Base-by-base conservation (phyloP, 768 basidiomycete species). In the Lactifluus hygrophoroides region DNA sequence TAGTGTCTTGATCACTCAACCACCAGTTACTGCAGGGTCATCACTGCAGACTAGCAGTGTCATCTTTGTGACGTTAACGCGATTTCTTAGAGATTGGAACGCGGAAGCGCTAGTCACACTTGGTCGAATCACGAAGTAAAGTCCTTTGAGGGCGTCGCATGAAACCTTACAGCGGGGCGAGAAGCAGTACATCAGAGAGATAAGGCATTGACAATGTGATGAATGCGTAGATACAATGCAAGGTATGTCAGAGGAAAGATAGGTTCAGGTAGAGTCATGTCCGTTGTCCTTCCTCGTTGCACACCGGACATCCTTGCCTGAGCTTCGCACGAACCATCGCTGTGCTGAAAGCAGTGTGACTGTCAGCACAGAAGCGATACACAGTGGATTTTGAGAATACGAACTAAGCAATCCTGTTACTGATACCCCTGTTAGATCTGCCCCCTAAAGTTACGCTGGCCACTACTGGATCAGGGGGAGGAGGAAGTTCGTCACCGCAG, bases 341-440 rank as follows among this genome's bases (percentile, higher is more conserved):
- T 35, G 89, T 85, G 61, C 88, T 90, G 53, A 4, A 60, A 21
- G 57, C 6, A 45, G 45, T 5, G 40, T 17, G 14, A 14, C 7
- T 19, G 47, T 59, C 17, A 59, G 46, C 34, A 17, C 16, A 21
- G 52, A 49, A 17, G 32, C 16, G 11, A 48, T 1, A 21, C 17
- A 10, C 19, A 37, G 11, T 19, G 13, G 43, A 30, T 7, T 40
- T 43, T 19, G 37, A 21, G 47, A 37, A 27, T 28, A 56, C 38
- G 70, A 64, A 91, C 90, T 89, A 88, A 5, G 90, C 87, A 62
- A 95, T 83, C 69, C 84, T 89, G 32, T 80, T 82, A 64, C 83
- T 84, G 48, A 85, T 73, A 27, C 81, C 71, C n/a, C 69, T 65
- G 38, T 67, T 63, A 32, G 59, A 77, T 51, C 76, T 71, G 56